Base-by-base conservation (phyloP, 257 asterid species). In the Salvia rosmarinus region DNA sequence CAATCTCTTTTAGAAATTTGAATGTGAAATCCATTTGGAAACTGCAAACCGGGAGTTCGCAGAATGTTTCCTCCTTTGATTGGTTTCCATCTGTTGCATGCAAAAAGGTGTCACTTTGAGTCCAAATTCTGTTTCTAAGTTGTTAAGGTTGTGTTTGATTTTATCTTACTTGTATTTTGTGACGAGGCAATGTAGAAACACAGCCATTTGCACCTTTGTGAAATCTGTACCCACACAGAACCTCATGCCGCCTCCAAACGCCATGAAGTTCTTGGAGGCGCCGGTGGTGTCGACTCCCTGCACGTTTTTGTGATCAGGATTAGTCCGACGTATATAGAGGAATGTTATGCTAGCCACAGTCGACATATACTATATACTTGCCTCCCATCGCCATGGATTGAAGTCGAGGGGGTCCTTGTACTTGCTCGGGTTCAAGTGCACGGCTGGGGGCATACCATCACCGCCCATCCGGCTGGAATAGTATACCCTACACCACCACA, bases 361-460 rank as follows among this genome's bases (percentile, higher is more conserved):
- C 11, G 20, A n/a, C n/a, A n/a, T n/a, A n/a, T n/a, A n/a, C n/a
- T 9, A 5, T 46, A 7, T 71, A 73, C 93, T 82, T 72, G 84
- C 98, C 92, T 88, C 80, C 98, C 97, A 93, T 86, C 98, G 82
- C 96, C 95, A 85, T 19, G 98, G 98, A 73, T 93, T 86, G 82
- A 93, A 90, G 5, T 90, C 84, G 17, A 90, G 90, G 56, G 98
- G 98, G 82, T 90, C 74, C 39, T 64, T 79, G 78, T 93, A 90
- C 81, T 71, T 87, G 70, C 73, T 72, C 25, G 98, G 90, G 75
- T 93, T 81, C 59, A 88, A 76, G 82, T 93, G 98, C 61, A 90
- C 98, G 0, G 98, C 98, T 5, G 98, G 97, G 97, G 98, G 77
- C 97, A 93, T 19, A 87, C 96, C 97, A 93, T 87, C 37, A 93